Evolutionary conservation across 2,329 filamentous ascomycete genomes (phyloP), one percentile per base, ranked within the genome.

Genomic region (Cercospora sesami): DNA sequence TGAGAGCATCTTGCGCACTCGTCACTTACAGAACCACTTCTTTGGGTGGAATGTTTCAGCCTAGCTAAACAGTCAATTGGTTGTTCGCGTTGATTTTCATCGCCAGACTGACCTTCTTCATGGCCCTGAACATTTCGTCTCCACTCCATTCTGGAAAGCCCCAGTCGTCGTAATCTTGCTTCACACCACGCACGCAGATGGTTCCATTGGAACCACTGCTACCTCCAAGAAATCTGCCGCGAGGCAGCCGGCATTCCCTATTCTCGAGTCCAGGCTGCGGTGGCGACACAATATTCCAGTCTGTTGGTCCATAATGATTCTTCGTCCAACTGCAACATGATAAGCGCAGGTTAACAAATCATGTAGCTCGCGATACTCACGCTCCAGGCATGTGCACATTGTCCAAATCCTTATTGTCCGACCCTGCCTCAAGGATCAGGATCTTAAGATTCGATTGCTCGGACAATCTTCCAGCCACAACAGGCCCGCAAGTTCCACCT

Each of bases 341-440:
- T 51, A 4, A n/a, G 18, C 18, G 18, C 23, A 12, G 10, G 16
- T 51, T 26, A 23, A 5, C 10, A 10, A 5, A 5, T 14, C 21
- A 21, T 10, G 21, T 10, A n/a, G 14, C 18, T 53, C 30, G 45
- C n/a, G 0, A 10, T 28, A 68, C 76, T 69, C 68, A 80, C 74
- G 79, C 81, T 51, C 80, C 81, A 1, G 78, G 72, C 81, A 83
- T 83, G 63, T 83, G 81, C 14, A 81, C 79, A 77, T 82, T 82
- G 42, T 83, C 81, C 53, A 82, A 72, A 36, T 81, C 79, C 64
- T 78, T 78, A 67, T 71, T 75, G 63, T 72, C 68, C 6, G 68
- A 65, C 10, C 74, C 74, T 51, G 73, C 73, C 39, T 76, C 74
- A 5, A 76, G 45, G n/a, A 76, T 68, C 10, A 76, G 68, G 33